Percentiles rank a stretch among this genome's conserved stretches.
These are phyloP conservation scores for Physcia stellaris DNA, from an alignment of 495 filamentous ascomycete genomes.

Conservation along the genomic window DNA sequence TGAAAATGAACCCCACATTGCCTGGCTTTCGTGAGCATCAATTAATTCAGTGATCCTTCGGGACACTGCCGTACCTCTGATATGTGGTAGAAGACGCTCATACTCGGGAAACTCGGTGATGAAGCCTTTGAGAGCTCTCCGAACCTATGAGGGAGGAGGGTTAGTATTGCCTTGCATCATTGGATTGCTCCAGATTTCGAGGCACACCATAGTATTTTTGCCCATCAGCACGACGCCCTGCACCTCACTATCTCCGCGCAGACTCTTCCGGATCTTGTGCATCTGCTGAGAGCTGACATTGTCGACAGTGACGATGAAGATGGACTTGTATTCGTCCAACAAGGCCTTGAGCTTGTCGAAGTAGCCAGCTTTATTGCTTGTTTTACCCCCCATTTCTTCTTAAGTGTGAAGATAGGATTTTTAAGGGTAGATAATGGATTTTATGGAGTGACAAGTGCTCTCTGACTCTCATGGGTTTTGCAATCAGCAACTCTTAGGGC, in stretches of 20 bases:
- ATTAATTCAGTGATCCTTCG: neutral
- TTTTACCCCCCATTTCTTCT: slow-evolving; percentile 99
- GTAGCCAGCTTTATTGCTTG: slow-evolving; percentile 86
- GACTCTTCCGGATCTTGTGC: slow-evolving; percentile 92
- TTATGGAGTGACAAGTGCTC: no score
- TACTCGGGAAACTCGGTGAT: slow-evolving; percentile 82
- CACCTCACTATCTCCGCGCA: slow-evolving; percentile 60
- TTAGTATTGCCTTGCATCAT: no score
- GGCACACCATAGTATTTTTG: slow-evolving; percentile 95
- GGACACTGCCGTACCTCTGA: slow-evolving; percentile 47
- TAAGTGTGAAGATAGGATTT: slow-evolving; percentile 86
- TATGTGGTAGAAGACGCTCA: slow-evolving; percentile 88
- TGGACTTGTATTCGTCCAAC: slow-evolving; percentile 79
- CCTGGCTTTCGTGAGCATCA: slow-evolving; percentile 31
- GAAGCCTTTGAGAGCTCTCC: slow-evolving; percentile 96
- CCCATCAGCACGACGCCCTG: slow-evolving; percentile 91
- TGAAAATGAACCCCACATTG: slow-evolving; percentile 99
- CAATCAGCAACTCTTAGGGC: no score
- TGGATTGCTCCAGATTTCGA: neutral
- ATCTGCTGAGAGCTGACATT: slow-evolving; percentile 99
- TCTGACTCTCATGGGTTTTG: no score
- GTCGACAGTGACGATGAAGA: slow-evolving; percentile 96
- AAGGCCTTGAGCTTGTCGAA: slow-evolving; percentile 97
- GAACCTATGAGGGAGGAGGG: slow-evolving; percentile 56
- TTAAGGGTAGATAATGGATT: slow-evolving; percentile 74